Evolutionary conservation across 352 stramenopile genomes (phyloP), one percentile per base, ranked within the genome.

Genomic region (Pythium aristosporum): DNA sequence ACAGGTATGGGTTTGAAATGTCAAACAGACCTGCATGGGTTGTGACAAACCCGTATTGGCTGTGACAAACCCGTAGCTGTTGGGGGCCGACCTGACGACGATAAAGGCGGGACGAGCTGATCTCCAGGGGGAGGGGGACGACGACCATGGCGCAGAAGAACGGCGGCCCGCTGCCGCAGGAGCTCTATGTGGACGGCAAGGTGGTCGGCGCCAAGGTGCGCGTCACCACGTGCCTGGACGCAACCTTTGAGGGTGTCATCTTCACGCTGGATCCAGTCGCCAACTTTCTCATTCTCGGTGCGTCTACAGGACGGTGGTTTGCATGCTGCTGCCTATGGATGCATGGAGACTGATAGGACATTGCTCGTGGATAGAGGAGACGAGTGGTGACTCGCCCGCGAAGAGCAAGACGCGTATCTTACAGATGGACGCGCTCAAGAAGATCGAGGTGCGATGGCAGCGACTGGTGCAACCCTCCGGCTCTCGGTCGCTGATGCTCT

Each of bases 281-380:
- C 57, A 86, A 85, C 60, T 91, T 94, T 68, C 80, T 94, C 56
- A 74, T 94, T 55, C 75, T 94, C 47, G 82, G 83, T 92, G 62
- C 25, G 63, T 57, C 13, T 32, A n/a, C 16, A 8, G n/a, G 6
- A 16, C 6, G 25, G 44, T 30, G n/a, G n/a, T 50, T 25, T 12
- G 2, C 28, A 8, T 25, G 20, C n/a, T 47, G 41, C 16, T 47
- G 7, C 12, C 42, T 18, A 30, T 30, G n/a, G 18, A 32, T 25
- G 20, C 28, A n/a, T 46, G 39, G 18, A 46, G 39, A 46, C 39
- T 46, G 39, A 46, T 15, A 20, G 10, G 3, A 2, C 39, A 20
- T 20, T 55, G 1, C 4, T 6, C 30, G 18, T 21, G 3, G 49
- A 30, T 42, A 92, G 81, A 92, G 67, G 81, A 91, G 58, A 71